Percentiles rank a stretch among this genome's conserved stretches.
These are phyloP conservation scores for Cercospora zeae-maydis DNA, from an alignment of 2,329 filamentous ascomycete species.

Conservation along the genomic window DNA sequence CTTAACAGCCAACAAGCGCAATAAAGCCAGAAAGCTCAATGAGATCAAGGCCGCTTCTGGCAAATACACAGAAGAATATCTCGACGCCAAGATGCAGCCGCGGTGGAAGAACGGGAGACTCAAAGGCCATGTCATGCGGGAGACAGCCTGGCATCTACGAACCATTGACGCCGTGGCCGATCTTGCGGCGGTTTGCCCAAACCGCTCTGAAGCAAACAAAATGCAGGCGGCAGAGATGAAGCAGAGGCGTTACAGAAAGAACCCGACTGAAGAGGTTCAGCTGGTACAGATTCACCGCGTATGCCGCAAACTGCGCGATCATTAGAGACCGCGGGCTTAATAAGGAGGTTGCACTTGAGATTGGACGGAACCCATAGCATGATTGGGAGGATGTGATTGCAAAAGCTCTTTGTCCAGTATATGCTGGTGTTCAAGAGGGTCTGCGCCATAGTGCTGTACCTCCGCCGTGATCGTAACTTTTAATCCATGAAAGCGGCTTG, in stretches of 20 bases:
- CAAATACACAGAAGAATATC: background rate
- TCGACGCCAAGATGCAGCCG: background rate
- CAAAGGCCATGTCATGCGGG: background rate
- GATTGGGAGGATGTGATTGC: too few species aligned
- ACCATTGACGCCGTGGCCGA: background rate
- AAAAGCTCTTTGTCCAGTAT: too few species aligned
- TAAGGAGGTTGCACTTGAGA: too few species aligned
- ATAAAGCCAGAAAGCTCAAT: background rate
- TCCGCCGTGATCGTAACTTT: background rate
- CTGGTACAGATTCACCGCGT: background rate
- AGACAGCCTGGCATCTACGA: background rate
- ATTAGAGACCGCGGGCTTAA: background rate
- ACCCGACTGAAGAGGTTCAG: background rate
- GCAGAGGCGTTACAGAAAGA: background rate
- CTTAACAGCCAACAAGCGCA: background rate
- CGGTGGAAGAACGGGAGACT: background rate
- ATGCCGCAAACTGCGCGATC: background rate
- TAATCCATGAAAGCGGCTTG: constrained; percentile 10
- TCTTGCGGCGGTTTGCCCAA: background rate
- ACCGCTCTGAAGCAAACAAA: background rate
- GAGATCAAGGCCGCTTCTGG: background rate
- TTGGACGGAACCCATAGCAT: too few species aligned
- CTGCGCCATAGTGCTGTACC: too few species aligned
- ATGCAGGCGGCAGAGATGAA: background rate
- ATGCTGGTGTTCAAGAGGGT: too few species aligned